These are phyloP conservation scores for Fusarium sp. DNA, from an alignment of 2,329 filamentous ascomycete species.

Conservation along the genomic window DNA sequence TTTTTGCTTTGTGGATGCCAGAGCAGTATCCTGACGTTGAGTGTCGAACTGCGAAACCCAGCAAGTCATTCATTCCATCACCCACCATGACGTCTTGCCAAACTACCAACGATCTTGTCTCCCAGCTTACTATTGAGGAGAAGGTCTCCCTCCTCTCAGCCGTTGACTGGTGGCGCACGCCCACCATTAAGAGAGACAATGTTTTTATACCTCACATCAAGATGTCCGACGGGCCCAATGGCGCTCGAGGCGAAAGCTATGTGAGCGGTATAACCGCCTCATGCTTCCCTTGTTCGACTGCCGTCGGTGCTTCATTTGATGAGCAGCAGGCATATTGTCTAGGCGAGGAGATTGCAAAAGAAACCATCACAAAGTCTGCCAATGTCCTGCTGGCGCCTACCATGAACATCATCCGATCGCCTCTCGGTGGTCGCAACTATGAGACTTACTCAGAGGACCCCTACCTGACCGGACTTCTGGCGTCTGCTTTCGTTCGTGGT, in stretches of 20 bases:
- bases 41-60: neutral
- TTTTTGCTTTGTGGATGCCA: fast-evolving
- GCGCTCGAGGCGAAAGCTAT: slow-evolving; percentile 6
- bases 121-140: neutral
- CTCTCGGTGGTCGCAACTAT: slow-evolving; percentile 9
- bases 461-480: neutral
- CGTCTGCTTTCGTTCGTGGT: slow-evolving; percentile 10
- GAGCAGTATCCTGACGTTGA: no score
- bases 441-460: slow-evolving; percentile 22
- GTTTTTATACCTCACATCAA: slow-evolving; percentile 18
- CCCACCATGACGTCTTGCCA: neutral
- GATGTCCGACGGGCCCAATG: slow-evolving; percentile 7
- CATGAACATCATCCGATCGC: slow-evolving; percentile 15
- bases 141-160: slow-evolving; percentile 1
- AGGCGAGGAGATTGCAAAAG: slow-evolving; percentile 1
- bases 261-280: slow-evolving; percentile 13
- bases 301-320: neutral
- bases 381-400: slow-evolving; percentile 13
- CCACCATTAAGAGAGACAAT: neutral
- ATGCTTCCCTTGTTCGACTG: slow-evolving; percentile 14
- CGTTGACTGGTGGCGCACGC: slow-evolving; percentile 17
- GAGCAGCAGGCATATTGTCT: neutral
- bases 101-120: neutral
- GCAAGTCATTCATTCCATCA: neutral
- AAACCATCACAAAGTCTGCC: slow-evolving; percentile 6